Evolutionary conservation across 2,329 filamentous ascomycete species (phyloP).

Genomic region (Didymellaceae sp.): DNA sequence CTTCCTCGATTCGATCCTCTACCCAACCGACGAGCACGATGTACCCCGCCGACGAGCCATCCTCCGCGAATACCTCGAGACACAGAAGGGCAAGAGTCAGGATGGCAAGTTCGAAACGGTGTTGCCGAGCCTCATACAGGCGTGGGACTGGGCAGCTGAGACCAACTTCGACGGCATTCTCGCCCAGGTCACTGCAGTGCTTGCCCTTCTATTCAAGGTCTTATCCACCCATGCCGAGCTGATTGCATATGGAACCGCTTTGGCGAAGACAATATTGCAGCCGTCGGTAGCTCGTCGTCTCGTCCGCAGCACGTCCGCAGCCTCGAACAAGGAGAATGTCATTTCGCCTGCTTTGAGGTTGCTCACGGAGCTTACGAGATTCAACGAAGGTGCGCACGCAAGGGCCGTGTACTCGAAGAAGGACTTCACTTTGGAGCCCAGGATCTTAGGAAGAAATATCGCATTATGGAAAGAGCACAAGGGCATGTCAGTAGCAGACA

Average conservation of each 20-base stretch:
- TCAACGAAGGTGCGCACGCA: slow-evolving; percentile 84
- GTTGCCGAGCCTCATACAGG: slow-evolving; percentile 81
- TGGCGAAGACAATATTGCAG: slow-evolving; percentile 83
- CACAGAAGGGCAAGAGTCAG: slow-evolving; percentile 57
- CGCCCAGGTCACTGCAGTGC: slow-evolving; percentile 78
- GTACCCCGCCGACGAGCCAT: slow-evolving; percentile 61
- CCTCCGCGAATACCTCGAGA: slow-evolving; percentile 72
- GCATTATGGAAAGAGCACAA: slow-evolving; percentile 65
- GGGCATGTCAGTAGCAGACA: slow-evolving; percentile 65
- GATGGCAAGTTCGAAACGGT: slow-evolving; percentile 67
- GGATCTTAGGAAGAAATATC: slow-evolving; percentile 80
- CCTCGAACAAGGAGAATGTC: slow-evolving; percentile 83
- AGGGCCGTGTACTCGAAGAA: slow-evolving; percentile 78
- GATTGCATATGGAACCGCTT: slow-evolving; percentile 73
- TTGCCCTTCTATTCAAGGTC: slow-evolving; percentile 81
- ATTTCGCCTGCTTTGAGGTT: slow-evolving; percentile 88
- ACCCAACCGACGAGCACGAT: slow-evolving; percentile 60
- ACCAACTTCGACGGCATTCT: slow-evolving; percentile 81
- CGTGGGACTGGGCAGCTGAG: slow-evolving; percentile 83
- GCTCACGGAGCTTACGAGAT: slow-evolving; percentile 81
- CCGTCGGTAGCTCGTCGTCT: slow-evolving; percentile 82
- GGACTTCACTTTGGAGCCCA: slow-evolving; percentile 73
- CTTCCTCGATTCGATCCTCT: slow-evolving; percentile 69
- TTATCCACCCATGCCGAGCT: slow-evolving; percentile 77
- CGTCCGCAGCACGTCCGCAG: slow-evolving; percentile 77